Base-by-base conservation (phyloP, 306 rosid genomes). In the Geum urbanum region DNA sequence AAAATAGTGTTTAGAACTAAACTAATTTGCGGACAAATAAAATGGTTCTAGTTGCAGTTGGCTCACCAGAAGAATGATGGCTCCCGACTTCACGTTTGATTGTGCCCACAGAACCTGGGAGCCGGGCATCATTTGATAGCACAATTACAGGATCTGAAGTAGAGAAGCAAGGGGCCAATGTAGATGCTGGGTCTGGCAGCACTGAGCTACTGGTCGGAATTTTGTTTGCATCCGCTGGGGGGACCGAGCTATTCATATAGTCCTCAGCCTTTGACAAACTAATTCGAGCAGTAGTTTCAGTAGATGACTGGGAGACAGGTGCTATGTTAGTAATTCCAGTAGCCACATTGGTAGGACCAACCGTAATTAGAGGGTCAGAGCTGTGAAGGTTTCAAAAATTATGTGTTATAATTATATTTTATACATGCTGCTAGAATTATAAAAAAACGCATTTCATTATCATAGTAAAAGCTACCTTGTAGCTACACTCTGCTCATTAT, bases 61-160 rank as follows among this genome's bases (percentile, higher is more conserved):
- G 79, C 66, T 92, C 92, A 72, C 86, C 82, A 48, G 78, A 78
- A 71, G 85, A 80, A 40, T 44, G 71, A 63, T 77, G 84, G 74
- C 71, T 78, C 45, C 85, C 97, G 60, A 85, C 83, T 74, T 88
- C 95, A 50, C 84, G 73, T 81, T 79, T 87, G 68, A 79, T 81
- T 66, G 88, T 82, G 61, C 90, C 89, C 61, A 69, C 87, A 63
- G 84, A 78, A 87, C 89, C 89, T 61, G 90, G 78, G 80, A 79
- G 52, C 79, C 79, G 67, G 52, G 81, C 77, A 78, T 87, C 96
- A 66, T 71, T 80, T 60, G 86, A 80, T 63, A 91, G 92, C 70
- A 82, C 86, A 62, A 87, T 76, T 40, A 85, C 82, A n/a, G 89
- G 89, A 74, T 85, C 97, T 62, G 82, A 87, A 72, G 92, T 64